Evolutionary conservation across 441 rosid species (phyloP).

Genomic region (Eruca vesicaria): DNA sequence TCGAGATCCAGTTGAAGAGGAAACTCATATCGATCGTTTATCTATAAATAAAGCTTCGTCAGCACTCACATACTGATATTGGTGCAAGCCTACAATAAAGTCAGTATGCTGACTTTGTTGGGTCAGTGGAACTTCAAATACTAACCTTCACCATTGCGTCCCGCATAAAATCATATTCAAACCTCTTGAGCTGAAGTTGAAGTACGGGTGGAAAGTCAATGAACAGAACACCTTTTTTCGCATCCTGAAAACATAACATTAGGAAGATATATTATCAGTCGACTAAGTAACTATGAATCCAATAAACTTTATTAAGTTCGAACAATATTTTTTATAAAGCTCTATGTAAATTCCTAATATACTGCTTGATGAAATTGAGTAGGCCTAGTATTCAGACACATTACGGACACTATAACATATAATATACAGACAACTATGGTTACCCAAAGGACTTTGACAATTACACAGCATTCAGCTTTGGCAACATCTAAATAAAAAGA

Average conservation of each 20-base stretch:
- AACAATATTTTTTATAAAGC: background rate
- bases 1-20: constrained; percentile 95
- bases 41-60: constrained; percentile 47
- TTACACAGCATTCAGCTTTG: constrained; percentile 23
- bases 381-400: background rate
- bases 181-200: constrained; percentile 93
- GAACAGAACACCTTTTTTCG: constrained; percentile 89
- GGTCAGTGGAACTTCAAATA: constrained; percentile 15
- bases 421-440: background rate
- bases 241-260: constrained; percentile 59
- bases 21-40: constrained; percentile 91
- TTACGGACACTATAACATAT: background rate
- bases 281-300: background rate
- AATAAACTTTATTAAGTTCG: background rate
- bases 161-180: constrained; percentile 92
- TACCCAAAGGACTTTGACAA: constrained; percentile 3
- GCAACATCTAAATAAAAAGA: background rate
- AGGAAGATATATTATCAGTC: constrained; percentile 1
- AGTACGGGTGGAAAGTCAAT: constrained; percentile 96
- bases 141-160: constrained; percentile 95
- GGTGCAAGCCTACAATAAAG: constrained; percentile 2
- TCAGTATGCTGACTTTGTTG: constrained; percentile 5
- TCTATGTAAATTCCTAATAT: background rate
- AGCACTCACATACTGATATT: constrained; percentile 10
- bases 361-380: constrained; percentile 14